These are phyloP conservation scores for Tetrahymena malaccensis DNA, from an alignment of 73 alveolate genomes.

Conservation along the genomic window DNA sequence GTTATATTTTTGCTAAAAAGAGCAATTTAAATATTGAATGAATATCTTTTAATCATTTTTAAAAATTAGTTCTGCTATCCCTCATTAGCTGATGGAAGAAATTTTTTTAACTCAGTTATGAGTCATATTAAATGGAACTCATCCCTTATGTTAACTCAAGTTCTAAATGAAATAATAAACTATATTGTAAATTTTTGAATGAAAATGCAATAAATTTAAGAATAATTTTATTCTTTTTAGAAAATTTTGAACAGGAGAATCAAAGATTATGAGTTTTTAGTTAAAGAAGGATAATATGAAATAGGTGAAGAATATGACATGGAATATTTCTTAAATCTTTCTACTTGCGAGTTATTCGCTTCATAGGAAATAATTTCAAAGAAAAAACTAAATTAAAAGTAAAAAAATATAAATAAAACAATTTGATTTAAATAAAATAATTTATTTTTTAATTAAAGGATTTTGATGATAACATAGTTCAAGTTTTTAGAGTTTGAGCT, in stretches of 20 bases:
- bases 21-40: background rate
- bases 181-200: background rate
- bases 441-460: background rate
- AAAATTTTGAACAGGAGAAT: background rate
- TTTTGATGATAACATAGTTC: background rate
- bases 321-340: background rate
- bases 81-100: background rate
- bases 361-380: background rate
- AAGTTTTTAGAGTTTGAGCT: background rate
- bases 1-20: background rate
- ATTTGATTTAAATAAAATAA: background rate
- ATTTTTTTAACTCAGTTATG: background rate
- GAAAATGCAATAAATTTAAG: background rate
- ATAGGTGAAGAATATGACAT: background rate
- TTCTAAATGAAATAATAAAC: background rate
- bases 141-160: background rate
- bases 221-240: background rate
- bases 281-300: background rate
- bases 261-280: background rate
- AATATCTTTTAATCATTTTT: background rate
- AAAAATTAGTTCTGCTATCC: background rate
- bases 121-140: background rate
- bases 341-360: background rate
- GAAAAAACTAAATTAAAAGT: background rate
- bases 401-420: background rate